These are phyloP conservation scores for Xylariaceae sp. DNA, from an alignment of 2,329 filamentous ascomycete genomes.

Conservation along the genomic window DNA sequence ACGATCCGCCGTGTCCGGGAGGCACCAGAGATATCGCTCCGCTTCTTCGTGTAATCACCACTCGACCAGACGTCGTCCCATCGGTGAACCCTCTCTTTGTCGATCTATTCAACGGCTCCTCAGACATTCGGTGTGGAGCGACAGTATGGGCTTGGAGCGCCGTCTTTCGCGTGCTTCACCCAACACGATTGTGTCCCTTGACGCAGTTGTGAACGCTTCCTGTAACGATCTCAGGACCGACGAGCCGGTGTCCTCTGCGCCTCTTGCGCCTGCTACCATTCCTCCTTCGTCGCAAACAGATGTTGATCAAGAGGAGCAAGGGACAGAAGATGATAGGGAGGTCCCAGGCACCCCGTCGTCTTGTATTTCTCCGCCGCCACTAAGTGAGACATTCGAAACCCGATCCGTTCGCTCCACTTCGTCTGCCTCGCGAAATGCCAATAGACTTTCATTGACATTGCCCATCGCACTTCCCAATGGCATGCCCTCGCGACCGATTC, in stretches of 20 bases:
- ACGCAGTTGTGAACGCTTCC: slow-evolving; percentile 24
- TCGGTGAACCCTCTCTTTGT: slow-evolving; percentile 15
- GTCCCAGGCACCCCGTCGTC: slow-evolving; percentile 26
- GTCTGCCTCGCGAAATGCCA: slow-evolving; percentile 49
- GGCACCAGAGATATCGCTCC: slow-evolving; percentile 25
- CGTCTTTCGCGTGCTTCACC: slow-evolving; percentile 24
- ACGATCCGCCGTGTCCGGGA: slow-evolving; percentile 22
- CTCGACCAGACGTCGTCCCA: slow-evolving; percentile 17
- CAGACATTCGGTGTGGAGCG: slow-evolving; percentile 18
- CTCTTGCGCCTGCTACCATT: too few species aligned
- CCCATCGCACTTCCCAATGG: slow-evolving; percentile 56
- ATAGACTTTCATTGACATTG: slow-evolving; percentile 58
- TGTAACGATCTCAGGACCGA: slow-evolving; percentile 18
- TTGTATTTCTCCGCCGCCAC: slow-evolving; percentile 34
- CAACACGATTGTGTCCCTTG: slow-evolving; percentile 23
- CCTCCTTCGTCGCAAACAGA: slow-evolving; percentile 15
- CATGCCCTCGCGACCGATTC: slow-evolving; percentile 49
- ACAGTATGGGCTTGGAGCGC: slow-evolving; percentile 29
- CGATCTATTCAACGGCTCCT: slow-evolving; percentile 18
- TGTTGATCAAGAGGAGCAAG: slow-evolving; percentile 11
- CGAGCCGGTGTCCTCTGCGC: slow-evolving; percentile 13
- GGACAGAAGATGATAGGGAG: slow-evolving; percentile 15
- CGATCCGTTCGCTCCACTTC: slow-evolving; percentile 52
- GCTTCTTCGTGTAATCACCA: slow-evolving; percentile 16
- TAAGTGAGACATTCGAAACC: slow-evolving; percentile 39